Evolutionary conservation across 257 asterid species (phyloP), one percentile per base, ranked within the genome.

Genomic region (Leptodermis oblonga): DNA sequence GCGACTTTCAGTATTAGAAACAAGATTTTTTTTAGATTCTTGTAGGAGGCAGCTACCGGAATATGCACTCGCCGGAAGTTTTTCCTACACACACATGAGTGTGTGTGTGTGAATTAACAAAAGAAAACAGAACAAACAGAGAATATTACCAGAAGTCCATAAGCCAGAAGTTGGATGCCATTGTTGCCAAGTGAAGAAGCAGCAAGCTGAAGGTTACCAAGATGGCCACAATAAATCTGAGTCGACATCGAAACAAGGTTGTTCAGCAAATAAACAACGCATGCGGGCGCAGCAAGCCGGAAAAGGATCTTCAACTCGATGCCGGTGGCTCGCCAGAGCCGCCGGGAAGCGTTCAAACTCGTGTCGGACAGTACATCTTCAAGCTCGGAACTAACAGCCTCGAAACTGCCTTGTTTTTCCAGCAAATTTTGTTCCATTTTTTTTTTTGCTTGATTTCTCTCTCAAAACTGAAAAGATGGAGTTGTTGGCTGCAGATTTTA

Each of bases 181-280:
- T 65, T 73, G 20, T 82, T 82, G 46, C 82, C 86, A 7, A 82
- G 84, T 17, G 86, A 79, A 53, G 82, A 71, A 45, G 84, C 86
- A 31, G 86, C 83, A 0, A 82, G 83, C 37, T 71, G 72, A 48
- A 76, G 69, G 70, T 82, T 82, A 8, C 86, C 79, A 4, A 82
- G 75, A 67, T 82, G 86, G 1, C 86, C 86, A 62, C 86, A 82
- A 60, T 73, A 82, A 51, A 82, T 77, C 68, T 79, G 86, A 5
- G 86, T 76, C 1, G 86, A 82, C 82, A 82, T 74, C n/a, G 84
- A 79, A 39, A 72, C 68, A 2, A 82, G 43, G 62, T 76, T 82
- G 65, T 77, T 80, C 5, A 79, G 82, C 80, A 79, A 71, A 70
- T 79, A 74, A 30, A 79, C 80, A 3, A 76, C 73, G 36, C 79